Evolutionary conservation across 495 filamentous ascomycete species (phyloP).

Genomic region (Xylaria palmicola): DNA sequence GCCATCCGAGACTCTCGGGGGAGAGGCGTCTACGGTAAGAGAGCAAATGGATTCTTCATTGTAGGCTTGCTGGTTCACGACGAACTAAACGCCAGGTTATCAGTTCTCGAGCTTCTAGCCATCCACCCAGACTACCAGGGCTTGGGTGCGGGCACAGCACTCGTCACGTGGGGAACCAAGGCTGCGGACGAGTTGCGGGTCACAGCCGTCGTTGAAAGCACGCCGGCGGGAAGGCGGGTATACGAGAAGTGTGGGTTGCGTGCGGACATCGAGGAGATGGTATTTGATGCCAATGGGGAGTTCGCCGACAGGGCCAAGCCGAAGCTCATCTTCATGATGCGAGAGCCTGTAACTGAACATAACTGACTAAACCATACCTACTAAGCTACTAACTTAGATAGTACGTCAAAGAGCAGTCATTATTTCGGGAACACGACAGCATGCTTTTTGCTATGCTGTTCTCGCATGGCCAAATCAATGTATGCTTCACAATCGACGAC

Average conservation of each 20-base stretch:
- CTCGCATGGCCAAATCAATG: too few species aligned
- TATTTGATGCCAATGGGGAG: conserved; percentile 18
- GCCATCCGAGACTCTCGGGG: conserved; percentile 12
- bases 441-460: too few species aligned
- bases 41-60: too few species aligned
- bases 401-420: too few species aligned
- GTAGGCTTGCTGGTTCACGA: too few species aligned
- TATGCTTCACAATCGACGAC: too few species aligned
- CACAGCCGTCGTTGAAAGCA: conserved; percentile 27
- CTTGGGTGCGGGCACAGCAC: conserved; percentile 49
- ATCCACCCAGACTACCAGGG: conserved; percentile 49
- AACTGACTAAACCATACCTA: too few species aligned
- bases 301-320: conserved; percentile 19
- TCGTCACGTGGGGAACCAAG: conserved; percentile 52
- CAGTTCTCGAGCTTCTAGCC: conserved; percentile 49
- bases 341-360: conserved; percentile 16
- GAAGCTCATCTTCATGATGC: conserved; percentile 23
- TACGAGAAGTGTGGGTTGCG: conserved; percentile 27
- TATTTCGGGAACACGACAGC: too few species aligned
- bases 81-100: too few species aligned
- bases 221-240: conserved; percentile 18
- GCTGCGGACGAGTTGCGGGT: conserved; percentile 37
- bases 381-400: too few species aligned
- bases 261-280: conserved; percentile 23
- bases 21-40: conserved; percentile 23